These are phyloP conservation scores for Papiliotrema fonsecae DNA, from an alignment of 1,284 basidiomycete species.

Conservation along the genomic window DNA sequence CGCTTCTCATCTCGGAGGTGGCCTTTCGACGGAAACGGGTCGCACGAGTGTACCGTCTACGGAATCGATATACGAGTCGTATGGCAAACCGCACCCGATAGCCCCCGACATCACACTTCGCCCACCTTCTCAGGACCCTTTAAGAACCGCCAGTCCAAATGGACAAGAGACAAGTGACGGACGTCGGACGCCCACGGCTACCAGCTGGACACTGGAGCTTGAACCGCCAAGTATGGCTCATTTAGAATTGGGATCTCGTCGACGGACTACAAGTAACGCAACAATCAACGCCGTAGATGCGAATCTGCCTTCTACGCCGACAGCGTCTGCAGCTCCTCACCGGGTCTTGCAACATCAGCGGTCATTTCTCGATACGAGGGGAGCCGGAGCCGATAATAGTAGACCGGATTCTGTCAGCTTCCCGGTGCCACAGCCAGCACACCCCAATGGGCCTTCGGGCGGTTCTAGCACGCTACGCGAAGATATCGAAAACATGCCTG, in stretches of 20 bases:
- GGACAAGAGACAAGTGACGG: not conserved
- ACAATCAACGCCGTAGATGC: conserved; percentile 3
- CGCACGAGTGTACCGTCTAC: not conserved
- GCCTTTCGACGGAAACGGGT: not conserved
- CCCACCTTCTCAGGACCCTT: not conserved
- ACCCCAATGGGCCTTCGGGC: too few species aligned
- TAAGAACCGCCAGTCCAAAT: not conserved
- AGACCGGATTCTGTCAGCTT: too few species aligned
- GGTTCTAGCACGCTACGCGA: too few species aligned
- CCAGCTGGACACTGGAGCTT: not conserved
- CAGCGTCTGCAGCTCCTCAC: not conserved
- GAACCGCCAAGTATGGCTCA: conserved; percentile 1
- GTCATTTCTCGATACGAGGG: conserved; percentile 1
- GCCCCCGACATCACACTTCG: conserved; percentile 6
- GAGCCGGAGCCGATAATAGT: too few species aligned
- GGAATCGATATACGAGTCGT: not conserved
- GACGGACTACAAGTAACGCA: not conserved
- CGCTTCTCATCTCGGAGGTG: not conserved
- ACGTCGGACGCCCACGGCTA: conserved; percentile 7
- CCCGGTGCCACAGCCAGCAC: conserved; percentile 5
- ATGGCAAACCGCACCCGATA: not conserved
- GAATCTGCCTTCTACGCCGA: conserved; percentile 5
- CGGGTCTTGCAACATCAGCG: conserved; percentile 1
- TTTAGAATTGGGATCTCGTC: not conserved
- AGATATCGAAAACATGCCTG: too few species aligned